Percentiles rank a stretch among this genome's conserved stretches.
These are phyloP conservation scores for Metschnikowia gelsemii DNA, from an alignment of 805 yeast genomes.

Conservation along the genomic window DNA sequence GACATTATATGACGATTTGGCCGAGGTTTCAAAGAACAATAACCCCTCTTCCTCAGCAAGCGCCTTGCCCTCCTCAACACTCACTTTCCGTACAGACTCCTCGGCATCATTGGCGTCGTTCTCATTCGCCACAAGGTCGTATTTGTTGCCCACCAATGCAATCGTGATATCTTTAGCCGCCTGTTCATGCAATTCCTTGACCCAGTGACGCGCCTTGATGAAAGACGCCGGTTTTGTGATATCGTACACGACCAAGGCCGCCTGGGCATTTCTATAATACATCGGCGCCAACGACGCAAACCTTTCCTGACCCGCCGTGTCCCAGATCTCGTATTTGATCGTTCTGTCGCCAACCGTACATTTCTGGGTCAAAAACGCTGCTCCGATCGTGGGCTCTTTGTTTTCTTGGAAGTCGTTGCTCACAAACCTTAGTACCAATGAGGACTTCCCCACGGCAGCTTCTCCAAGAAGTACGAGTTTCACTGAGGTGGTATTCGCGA, in stretches of 20 bases:
- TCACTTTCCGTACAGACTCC: conserved; percentile 69
- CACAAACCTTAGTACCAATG: conserved; percentile 67
- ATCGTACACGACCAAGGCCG: conserved; percentile 77
- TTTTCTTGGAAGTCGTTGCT: conserved; percentile 71
- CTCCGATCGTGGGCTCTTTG: conserved; percentile 81
- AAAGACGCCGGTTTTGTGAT: conserved; percentile 68
- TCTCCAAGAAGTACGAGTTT: conserved; percentile 77
- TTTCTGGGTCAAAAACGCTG: conserved; percentile 75
- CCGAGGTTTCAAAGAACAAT: conserved; percentile 90
- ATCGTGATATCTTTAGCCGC: conserved; percentile 74
- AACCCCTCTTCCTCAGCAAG: conserved; percentile 90
- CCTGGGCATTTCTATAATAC: conserved; percentile 80
- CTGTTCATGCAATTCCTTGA: conserved; percentile 77
- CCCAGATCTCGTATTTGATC: conserved; percentile 80
- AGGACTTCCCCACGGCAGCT: conserved; percentile 79
- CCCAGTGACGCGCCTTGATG: conserved; percentile 72
- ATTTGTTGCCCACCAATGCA: conserved; percentile 78
- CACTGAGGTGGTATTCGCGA: conserved; percentile 27
- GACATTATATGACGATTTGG: conserved; percentile 85
- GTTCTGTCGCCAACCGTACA: conserved; percentile 54
- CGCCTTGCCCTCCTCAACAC: conserved; percentile 79
- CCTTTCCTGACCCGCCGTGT: conserved; percentile 83
- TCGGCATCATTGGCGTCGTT: conserved; percentile 43
- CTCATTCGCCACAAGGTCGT: conserved; percentile 52
- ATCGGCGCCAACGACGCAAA: conserved; percentile 77